Conservation (phyloP, 106 monocot genomes). For the Agapanthus africanus region DNA sequence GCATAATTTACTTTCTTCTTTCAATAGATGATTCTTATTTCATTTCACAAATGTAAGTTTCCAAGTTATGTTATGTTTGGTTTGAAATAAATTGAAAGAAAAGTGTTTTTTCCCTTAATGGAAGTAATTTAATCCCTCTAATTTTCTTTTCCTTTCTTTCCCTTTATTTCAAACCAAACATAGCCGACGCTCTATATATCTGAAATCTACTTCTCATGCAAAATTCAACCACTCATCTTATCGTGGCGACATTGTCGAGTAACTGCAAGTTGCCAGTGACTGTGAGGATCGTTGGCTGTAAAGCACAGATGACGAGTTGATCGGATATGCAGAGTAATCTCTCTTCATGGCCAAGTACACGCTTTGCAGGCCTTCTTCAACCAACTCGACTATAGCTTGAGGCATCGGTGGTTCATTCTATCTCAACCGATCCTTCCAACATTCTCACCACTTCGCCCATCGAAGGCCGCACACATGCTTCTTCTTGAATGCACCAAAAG, state of each 20-base stretch:
- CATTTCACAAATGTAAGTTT: too few relatives aligned
- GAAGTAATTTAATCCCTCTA: too few relatives aligned
- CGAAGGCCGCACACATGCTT: slow-evolving; percentile 36
- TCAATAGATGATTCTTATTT: too few relatives aligned
- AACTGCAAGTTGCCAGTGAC: slow-evolving; percentile 29
- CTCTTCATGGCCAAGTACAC: slow-evolving; percentile 36
- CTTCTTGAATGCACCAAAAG: slow-evolving; percentile 75
- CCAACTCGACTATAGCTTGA: slow-evolving; percentile 30
- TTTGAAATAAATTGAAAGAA: too few relatives aligned
- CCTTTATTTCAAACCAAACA: too few relatives aligned
- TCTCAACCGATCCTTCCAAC: slow-evolving; percentile 48
- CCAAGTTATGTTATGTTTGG: too few relatives aligned
- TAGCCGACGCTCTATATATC: too few relatives aligned
- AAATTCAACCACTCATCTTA: too few relatives aligned
- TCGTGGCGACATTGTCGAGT: slow-evolving; percentile 39
- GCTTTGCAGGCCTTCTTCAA: slow-evolving; percentile 28
- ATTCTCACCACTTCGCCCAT: slow-evolving; percentile 57
- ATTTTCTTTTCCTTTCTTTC: too few relatives aligned
- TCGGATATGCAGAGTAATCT: neutral
- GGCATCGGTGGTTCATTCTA: slow-evolving; percentile 43
- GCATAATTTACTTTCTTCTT: too few relatives aligned
- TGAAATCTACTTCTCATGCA: too few relatives aligned
- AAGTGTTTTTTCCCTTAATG: too few relatives aligned
- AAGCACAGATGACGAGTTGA: slow-evolving; percentile 17
- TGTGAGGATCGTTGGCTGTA: slow-evolving; percentile 12